A percentile compares a stretch with the other conserved stretches of the same genome.
Evolutionary conservation across 2,329 filamentous ascomycete species (phyloP).

Genomic region (Talaromyces rugulosus): DNA sequence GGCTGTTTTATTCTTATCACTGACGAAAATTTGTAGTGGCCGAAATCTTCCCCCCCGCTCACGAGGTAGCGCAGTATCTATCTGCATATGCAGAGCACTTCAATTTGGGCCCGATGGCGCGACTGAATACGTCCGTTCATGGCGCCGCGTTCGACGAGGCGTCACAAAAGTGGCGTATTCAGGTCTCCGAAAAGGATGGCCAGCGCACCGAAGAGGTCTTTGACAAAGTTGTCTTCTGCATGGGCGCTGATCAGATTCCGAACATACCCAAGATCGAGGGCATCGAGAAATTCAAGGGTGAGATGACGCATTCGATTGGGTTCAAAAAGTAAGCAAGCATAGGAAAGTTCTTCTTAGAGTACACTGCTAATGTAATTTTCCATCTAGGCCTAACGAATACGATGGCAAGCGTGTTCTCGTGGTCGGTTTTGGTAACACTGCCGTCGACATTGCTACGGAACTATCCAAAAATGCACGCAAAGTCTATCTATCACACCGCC

Average conservation of each 20-base stretch:
- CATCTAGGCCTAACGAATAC: neutral
- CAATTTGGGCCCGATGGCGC: neutral
- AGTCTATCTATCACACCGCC: slow-evolving; percentile 19
- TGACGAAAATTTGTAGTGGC: neutral
- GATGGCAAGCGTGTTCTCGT: slow-evolving; percentile 19
- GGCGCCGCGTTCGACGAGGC: neutral
- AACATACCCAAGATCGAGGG: slow-evolving; percentile 16
- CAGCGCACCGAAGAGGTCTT: slow-evolving; percentile 15
- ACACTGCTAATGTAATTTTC: neutral
- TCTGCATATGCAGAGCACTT: neutral
- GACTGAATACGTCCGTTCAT: neutral
- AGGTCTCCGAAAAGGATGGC: neutral
- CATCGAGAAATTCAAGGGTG: slow-evolving; percentile 18
- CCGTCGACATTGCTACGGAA: slow-evolving; percentile 20
- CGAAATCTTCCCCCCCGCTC: neutral
- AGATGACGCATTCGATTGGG: neutral
- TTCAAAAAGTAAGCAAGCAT: neutral
- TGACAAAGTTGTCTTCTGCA: slow-evolving; percentile 33
- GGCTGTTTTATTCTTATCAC: neutral
- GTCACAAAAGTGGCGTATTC: neutral
- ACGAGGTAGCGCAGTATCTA: neutral
- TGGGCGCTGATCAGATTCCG: slow-evolving; percentile 20
- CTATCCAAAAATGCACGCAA: slow-evolving; percentile 17
- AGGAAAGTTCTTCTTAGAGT: neutral
- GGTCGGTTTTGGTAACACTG: slow-evolving; percentile 23